Conservation (phyloP, 164 flowering plant species). For the Piper longum region DNA sequence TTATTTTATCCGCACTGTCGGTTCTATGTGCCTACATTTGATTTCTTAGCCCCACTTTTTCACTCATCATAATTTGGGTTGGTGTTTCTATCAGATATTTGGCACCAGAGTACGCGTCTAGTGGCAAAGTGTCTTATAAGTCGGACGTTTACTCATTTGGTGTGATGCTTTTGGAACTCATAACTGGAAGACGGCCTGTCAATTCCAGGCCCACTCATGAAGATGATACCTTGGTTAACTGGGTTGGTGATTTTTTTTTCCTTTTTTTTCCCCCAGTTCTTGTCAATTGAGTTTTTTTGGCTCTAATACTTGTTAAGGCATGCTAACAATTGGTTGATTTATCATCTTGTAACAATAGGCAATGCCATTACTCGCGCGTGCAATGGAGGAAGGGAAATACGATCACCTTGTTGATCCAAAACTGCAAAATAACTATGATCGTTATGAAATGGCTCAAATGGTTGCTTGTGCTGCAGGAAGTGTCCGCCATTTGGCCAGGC, state of each 20-base stretch:
- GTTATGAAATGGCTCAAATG: conserved; percentile 68
- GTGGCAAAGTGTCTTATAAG: conserved; percentile 80
- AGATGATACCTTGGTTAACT: conserved; percentile 84
- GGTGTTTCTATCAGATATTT: conserved; percentile 45
- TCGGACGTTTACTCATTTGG: conserved; percentile 94
- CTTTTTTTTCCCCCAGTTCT: not conserved
- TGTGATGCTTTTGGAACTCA: conserved; percentile 82
- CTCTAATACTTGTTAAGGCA: not conserved
- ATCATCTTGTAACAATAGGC: conserved; percentile 38
- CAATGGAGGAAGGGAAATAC: conserved; percentile 61
- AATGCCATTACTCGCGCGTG: conserved; percentile 60
- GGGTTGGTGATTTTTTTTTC: conserved; percentile 43
- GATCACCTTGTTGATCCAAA: conserved; percentile 51
- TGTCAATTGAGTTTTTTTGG: not conserved
- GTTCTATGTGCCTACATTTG: no score
- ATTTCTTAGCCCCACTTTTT: no score
- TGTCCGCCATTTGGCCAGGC: conserved; percentile 80
- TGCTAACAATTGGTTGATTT: not conserved
- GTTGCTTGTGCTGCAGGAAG: conserved; percentile 86
- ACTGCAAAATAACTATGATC: conserved; percentile 35
- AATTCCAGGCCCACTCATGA: conserved; percentile 33
- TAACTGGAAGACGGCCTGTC: conserved; percentile 79
- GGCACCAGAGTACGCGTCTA: conserved; percentile 92
- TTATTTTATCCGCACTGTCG: no score
- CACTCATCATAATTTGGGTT: not conserved